Evolutionary conservation across 2,329 filamentous ascomycete genomes (phyloP).

Genomic region (Fusarium coffeatum): DNA sequence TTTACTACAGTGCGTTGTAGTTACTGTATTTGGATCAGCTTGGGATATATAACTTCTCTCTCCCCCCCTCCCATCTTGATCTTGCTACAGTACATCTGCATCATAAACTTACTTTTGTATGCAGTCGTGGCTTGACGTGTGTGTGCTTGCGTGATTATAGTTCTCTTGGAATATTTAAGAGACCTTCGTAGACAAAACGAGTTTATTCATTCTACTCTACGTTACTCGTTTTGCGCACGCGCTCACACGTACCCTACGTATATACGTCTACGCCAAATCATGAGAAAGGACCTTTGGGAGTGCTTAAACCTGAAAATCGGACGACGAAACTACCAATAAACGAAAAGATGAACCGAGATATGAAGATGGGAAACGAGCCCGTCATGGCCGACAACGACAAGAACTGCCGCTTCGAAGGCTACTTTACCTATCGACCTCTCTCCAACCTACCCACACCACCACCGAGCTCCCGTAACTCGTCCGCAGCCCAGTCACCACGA

Average conservation of each 20-base stretch:
- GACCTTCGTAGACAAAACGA: slow-evolving; percentile 41
- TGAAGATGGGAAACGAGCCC: slow-evolving; percentile 32
- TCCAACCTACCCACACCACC: slow-evolving; percentile 76
- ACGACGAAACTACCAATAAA: slow-evolving; percentile 31
- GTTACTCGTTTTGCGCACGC: slow-evolving; percentile 9
- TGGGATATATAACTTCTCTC: slow-evolving; percentile 45
- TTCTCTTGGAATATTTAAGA: slow-evolving; percentile 26
- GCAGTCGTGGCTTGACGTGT: slow-evolving; percentile 38
- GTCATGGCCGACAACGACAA: slow-evolving; percentile 32
- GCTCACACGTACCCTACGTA: slow-evolving; percentile 15
- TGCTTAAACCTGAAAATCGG: slow-evolving; percentile 39
- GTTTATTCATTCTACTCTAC: slow-evolving; percentile 9
- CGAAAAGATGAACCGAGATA: slow-evolving; percentile 40
- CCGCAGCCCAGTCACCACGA: slow-evolving; percentile 58
- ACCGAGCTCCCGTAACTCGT: slow-evolving; percentile 61
- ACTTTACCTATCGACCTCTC: slow-evolving; percentile 74
- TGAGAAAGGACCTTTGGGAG: slow-evolving; percentile 38
- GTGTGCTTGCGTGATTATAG: slow-evolving; percentile 46
- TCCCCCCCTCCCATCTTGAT: slow-evolving; percentile 30
- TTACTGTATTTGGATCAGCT: slow-evolving; percentile 32
- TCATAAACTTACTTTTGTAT: slow-evolving; percentile 27
- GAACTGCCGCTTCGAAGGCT: slow-evolving; percentile 54
- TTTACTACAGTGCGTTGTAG: slow-evolving; percentile 26
- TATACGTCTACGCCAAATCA: slow-evolving; percentile 37
- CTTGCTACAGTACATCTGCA: slow-evolving; percentile 23